Conservation (phyloP, 495 filamentous ascomycete genomes). For the Daldinia bambusicola region DNA sequence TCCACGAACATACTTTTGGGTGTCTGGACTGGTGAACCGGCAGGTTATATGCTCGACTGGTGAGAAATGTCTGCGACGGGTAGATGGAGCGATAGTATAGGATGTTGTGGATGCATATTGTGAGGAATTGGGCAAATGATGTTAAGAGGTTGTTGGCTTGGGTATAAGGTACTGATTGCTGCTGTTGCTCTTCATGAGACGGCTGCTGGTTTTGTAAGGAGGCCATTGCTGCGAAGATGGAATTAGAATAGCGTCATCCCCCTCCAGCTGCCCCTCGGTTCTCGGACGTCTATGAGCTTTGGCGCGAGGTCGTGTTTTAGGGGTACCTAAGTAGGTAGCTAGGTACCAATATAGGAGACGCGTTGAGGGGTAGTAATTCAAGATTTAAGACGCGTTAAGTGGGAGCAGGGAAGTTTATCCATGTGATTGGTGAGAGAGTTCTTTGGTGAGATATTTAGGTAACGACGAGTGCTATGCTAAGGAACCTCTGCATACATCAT, state of each 20-base stretch:
- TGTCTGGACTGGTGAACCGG: constrained; percentile 90
- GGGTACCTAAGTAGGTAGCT: neutral
- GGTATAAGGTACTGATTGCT: constrained; percentile 44
- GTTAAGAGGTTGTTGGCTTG: constrained; percentile 60
- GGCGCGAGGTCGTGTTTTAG: neutral
- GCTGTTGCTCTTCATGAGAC: constrained; percentile 24
- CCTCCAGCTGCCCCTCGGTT: neutral
- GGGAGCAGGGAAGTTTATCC: neutral
- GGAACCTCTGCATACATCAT: neutral
- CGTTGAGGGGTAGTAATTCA: constrained; percentile 32
- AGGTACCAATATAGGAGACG: constrained; percentile 2
- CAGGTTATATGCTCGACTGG: constrained; percentile 85
- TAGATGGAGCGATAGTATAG: constrained; percentile 89
- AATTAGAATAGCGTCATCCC: neutral
- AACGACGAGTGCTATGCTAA: neutral
- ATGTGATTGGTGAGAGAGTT: neutral
- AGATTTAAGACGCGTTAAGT: constrained; percentile 27
- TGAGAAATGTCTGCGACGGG: constrained; percentile 80
- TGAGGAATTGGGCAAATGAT: constrained; percentile 81
- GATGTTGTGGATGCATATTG: constrained; percentile 90
- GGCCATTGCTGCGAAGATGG: constrained; percentile 1
- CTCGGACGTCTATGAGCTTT: neutral
- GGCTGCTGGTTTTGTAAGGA: constrained; percentile 19
- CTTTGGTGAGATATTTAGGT: neutral
- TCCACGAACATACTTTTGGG: constrained; percentile 90